A percentile compares a stretch with the other conserved stretches of the same genome.
Evolutionary conservation across 2,329 filamentous ascomycete genomes (phyloP).

Genomic region (Macrophomina phaseolina): DNA sequence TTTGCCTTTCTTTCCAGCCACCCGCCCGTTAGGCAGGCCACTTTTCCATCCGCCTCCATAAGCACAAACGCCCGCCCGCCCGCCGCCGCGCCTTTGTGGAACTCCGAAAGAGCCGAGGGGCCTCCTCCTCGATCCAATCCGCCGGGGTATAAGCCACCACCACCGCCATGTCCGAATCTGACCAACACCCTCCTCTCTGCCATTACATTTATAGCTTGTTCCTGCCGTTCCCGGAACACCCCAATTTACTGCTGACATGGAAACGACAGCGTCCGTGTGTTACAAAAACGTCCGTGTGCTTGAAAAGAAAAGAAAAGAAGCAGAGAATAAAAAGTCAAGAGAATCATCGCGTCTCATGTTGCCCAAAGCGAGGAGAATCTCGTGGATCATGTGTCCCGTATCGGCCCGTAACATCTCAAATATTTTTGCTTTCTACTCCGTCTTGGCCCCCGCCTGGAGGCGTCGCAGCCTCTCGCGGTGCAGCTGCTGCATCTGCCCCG

Average conservation of each 20-base stretch:
- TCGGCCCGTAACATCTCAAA: background rate
- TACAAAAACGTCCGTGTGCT: conserved; percentile 8
- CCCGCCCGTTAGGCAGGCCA: background rate
- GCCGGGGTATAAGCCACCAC: conserved; percentile 22
- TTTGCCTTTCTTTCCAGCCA: background rate
- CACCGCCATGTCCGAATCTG: background rate
- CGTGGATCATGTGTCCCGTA: conserved; percentile 5
- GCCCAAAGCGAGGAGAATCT: background rate
- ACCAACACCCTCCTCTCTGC: background rate
- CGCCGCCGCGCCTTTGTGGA: background rate
- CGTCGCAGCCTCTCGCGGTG: conserved; percentile 80
- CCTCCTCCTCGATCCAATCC: background rate
- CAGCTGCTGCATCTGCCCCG: conserved; percentile 73
- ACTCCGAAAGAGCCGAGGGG: conserved; percentile 9
- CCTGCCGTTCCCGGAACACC: background rate
- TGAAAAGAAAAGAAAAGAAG: conserved; percentile 11
- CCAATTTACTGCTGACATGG: conserved; percentile 10
- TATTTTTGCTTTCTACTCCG: conserved; percentile 2
- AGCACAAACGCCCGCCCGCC: conserved; percentile 13
- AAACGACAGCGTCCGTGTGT: conserved; percentile 2
- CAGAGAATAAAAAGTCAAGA: conserved; percentile 4
- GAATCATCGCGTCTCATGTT: conserved; percentile 3
- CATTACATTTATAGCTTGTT: conserved; percentile 10
- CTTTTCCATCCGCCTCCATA: conserved; percentile 3
- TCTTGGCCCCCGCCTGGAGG: conserved; percentile 69